Evolutionary conservation across 2,329 filamentous ascomycete genomes (phyloP).

Genomic region (Falciphora oryzae): DNA sequence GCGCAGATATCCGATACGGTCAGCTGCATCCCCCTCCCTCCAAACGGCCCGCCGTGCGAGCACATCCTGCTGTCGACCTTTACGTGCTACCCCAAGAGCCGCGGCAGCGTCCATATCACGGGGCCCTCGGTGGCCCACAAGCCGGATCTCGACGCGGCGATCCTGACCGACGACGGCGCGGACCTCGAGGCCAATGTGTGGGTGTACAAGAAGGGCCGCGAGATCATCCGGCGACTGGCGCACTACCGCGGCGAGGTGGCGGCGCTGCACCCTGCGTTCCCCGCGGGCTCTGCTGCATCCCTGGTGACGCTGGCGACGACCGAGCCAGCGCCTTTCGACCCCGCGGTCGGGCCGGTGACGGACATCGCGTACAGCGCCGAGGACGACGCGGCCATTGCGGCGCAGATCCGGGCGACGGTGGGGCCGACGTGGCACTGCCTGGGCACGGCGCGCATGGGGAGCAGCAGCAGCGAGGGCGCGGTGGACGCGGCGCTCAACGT

Average conservation of each 20-base stretch:
- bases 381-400: constrained; percentile 39
- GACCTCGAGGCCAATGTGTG: constrained; percentile 49
- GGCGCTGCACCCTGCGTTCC: constrained; percentile 19
- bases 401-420: constrained; percentile 31
- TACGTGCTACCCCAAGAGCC: constrained; percentile 54
- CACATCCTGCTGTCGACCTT: constrained; percentile 47
- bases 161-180: constrained; percentile 38
- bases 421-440: constrained; percentile 37
- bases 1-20: constrained; percentile 10
- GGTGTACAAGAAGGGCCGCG: constrained; percentile 43
- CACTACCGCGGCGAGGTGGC: constrained; percentile 25
- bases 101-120: constrained; percentile 52
- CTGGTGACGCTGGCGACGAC: constrained; percentile 11
- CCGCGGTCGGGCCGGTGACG: neutral
- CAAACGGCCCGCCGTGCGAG: constrained; percentile 26
- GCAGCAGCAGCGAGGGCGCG: constrained; percentile 26
- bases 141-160: constrained; percentile 47
- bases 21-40: constrained; percentile 15
- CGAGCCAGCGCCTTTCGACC: constrained; percentile 14
- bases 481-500: constrained; percentile 36
- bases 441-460: constrained; percentile 36
- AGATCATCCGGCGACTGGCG: constrained; percentile 40
- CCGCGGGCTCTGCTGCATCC: constrained; percentile 15
- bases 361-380: constrained; percentile 34
- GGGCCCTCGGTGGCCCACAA: constrained; percentile 28